Base-by-base conservation (phyloP, 805 yeast genomes). In the Millerozyma acaciae region DNA sequence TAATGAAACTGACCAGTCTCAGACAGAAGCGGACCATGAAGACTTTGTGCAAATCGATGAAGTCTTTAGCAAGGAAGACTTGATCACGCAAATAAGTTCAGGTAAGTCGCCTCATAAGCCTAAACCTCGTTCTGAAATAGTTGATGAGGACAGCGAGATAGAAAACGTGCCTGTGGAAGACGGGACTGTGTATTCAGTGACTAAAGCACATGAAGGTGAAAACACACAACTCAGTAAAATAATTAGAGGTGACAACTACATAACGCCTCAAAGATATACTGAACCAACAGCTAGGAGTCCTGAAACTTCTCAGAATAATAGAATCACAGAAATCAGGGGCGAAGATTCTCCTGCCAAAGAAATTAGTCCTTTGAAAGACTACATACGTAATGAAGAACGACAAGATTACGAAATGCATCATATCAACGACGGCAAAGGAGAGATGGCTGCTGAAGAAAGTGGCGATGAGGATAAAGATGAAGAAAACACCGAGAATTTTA, bases 221-320 rank as follows among this genome's bases (percentile, higher is more conserved):
- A 35, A 40, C 20, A 55, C 55, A 4, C 57, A 47, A 25, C 21
- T 42, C 17, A 41, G 31, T 26, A 46, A 41, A 30, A 43, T 49
- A 20, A 41, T 48, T 22, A 37, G 30, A 10, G 20, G 32, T 29
- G 29, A 34, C n/a, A 51, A 53, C 18, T 52, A 50, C 27, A 40
- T 51, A 3, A 57, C 64, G 3, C 62, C 62, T 1, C 54, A 55
- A 26, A 42, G 62, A 26, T 45, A 42, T 22, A 57, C 62, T 3
- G 64, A 55, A 21, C 57, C 61, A 6, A 39, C 51, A 5, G 61
- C 64, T 14, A 42, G 44, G 20, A 53, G 59, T 17, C 63, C 63
- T 2, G 43, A 38, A 4, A 47, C 57, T 3, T 49, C 48, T 29
- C 60, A 54, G 30, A 47, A 44, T 8, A 43, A 34, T 10, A 42